Conservation (phyloP, 768 basidiomycete genomes). For the Royoungia palumana region DNA sequence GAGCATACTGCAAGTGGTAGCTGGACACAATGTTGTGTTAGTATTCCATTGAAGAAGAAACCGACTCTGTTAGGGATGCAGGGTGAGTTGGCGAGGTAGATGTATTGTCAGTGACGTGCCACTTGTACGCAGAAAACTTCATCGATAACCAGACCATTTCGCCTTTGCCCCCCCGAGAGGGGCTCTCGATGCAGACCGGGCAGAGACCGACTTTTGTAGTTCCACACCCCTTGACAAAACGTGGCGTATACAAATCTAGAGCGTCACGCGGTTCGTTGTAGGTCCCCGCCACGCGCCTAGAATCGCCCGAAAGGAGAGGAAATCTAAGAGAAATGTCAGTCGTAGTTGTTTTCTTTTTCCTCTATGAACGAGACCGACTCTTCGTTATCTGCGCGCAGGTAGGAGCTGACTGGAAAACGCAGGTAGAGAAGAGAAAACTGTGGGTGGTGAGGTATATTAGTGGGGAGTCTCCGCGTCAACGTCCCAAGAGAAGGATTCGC, state of each 20-base stretch:
- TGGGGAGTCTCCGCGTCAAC: conserved; percentile 48
- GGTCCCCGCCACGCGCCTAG: conserved; percentile 36
- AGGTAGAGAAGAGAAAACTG: conserved; percentile 65
- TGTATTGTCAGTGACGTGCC: conserved; percentile 37
- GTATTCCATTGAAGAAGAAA: not conserved
- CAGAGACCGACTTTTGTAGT: conserved; percentile 70
- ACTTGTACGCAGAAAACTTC: conserved; percentile 85
- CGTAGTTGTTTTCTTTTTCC: not conserved
- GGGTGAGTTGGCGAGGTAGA: conserved; percentile 2
- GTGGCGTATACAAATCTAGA: conserved; percentile 74
- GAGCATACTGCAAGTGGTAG: conserved; percentile 80
- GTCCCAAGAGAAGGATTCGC: not conserved
- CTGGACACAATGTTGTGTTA: conserved; percentile 34
- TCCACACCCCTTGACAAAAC: conserved; percentile 71
- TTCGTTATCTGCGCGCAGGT: conserved; percentile 38
- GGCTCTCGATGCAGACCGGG: conserved; percentile 67
- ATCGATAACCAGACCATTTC: conserved; percentile 69
- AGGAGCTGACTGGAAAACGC: conserved; percentile 64
- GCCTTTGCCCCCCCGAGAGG: conserved; percentile 58
- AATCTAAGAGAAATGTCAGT: conserved; percentile 13
- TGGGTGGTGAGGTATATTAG: conserved; percentile 41
- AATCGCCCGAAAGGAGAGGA: conserved; percentile 13
- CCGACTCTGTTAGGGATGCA: conserved; percentile 17
- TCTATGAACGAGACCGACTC: conserved; percentile 34
- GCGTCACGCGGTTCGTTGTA: conserved; percentile 59